Evolutionary conservation across 1,139 yeast species (phyloP).

Genomic region (Taiozyma sp.): DNA sequence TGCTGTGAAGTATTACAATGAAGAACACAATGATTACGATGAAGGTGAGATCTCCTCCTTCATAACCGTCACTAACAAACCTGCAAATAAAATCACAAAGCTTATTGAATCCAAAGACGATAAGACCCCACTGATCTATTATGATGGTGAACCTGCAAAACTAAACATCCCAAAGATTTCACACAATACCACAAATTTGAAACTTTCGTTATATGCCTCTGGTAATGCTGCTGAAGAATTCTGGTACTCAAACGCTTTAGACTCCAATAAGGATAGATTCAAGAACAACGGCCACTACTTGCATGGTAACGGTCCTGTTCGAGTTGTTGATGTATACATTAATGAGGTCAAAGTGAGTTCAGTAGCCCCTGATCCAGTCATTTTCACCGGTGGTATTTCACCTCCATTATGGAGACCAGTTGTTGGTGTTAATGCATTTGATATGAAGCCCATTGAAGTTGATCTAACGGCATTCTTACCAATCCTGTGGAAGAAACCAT

Average conservation of each 20-base stretch:
- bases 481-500: constrained; percentile 43
- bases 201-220: constrained; percentile 57
- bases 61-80: constrained; percentile 20
- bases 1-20: constrained; percentile 46
- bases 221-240: constrained; percentile 82
- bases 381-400: constrained; percentile 75
- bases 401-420: constrained; percentile 80
- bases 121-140: constrained; percentile 39
- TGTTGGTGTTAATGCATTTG: constrained; percentile 70
- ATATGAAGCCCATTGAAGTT: constrained; percentile 57
- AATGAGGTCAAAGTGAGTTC: constrained; percentile 45
- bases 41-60: constrained; percentile 7
- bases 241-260: constrained; percentile 70
- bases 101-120: constrained; percentile 18
- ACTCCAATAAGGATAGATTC: constrained; percentile 38
- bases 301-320: constrained; percentile 60
- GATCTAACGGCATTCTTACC: constrained; percentile 71
- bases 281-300: constrained; percentile 35
- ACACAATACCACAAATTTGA: constrained; percentile 21
- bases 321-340: constrained; percentile 48
- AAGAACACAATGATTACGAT: constrained; percentile 11
- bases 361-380: constrained; percentile 53
- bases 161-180: constrained; percentile 35
- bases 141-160: constrained; percentile 35
- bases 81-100: constrained; percentile 16